Evolutionary conservation across 1,284 basidiomycete species (phyloP).

Genomic region (Malassezia arunalokei): DNA sequence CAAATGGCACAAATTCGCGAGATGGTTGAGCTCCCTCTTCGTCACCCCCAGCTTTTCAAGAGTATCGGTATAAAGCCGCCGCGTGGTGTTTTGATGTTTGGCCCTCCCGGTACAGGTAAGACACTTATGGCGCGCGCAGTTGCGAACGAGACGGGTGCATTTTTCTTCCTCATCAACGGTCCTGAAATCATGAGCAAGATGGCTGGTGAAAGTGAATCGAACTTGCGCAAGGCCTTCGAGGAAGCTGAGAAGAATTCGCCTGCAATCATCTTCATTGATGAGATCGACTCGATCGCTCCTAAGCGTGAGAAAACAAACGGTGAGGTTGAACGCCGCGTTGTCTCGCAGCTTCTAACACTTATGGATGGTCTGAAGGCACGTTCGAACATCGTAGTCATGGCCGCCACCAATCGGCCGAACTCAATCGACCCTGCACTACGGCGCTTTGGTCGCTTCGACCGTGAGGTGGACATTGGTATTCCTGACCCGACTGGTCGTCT

Average conservation of each 20-base stretch:
- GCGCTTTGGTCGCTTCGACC: constrained; percentile 96
- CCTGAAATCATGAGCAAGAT: constrained; percentile 99
- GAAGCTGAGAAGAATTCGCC: constrained; percentile 99
- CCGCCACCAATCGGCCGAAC: constrained; percentile 95
- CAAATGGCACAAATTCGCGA: constrained; percentile 99
- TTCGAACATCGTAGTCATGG: constrained; percentile 98
- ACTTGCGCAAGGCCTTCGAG: constrained; percentile 93
- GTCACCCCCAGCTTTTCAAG: constrained; percentile 98
- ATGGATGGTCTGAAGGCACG: constrained; percentile 99
- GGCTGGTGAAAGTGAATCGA: constrained; percentile 95
- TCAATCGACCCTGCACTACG: constrained; percentile 96
- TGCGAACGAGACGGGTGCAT: constrained; percentile 97
- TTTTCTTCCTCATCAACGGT: constrained; percentile 99
- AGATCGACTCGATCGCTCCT: constrained; percentile 96
- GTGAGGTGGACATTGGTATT: constrained; percentile 97
- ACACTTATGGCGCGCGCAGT: constrained; percentile 88
- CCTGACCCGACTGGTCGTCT: constrained; percentile 96
- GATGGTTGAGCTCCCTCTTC: constrained; percentile 90
- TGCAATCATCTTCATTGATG: constrained; percentile 98
- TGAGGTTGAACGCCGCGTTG: constrained; percentile 96
- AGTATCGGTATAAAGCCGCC: constrained; percentile 99
- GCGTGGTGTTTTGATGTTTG: constrained; percentile 51
- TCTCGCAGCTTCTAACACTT: constrained; percentile 89
- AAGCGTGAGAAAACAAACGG: constrained; percentile 99
- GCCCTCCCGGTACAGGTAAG: constrained; percentile 46